Percentiles rank a stretch among this genome's conserved stretches.
phyloP scores from a whole-genome alignment of 1,139 yeast species.

The Yamadazyma pseudoaaseri region DNA sequence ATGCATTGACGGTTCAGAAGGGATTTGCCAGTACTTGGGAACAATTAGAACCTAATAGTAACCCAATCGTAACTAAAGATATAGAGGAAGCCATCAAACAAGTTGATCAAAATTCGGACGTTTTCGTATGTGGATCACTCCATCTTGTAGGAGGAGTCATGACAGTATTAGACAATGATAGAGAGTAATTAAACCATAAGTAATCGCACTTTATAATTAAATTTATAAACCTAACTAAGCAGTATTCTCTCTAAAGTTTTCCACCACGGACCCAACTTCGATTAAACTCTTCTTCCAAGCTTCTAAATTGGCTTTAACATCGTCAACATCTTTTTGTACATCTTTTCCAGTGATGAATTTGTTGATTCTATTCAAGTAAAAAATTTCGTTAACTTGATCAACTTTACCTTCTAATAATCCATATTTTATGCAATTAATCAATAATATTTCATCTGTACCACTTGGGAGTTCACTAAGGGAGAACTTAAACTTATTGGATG shows the following conservation, averaged over 20 bases:
- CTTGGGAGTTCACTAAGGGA: conserved; percentile 41
- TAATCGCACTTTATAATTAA: not conserved
- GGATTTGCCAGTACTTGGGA: conserved; percentile 71
- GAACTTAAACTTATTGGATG: conserved; percentile 27
- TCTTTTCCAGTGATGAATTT: conserved; percentile 43
- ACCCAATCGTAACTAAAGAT: conserved; percentile 54
- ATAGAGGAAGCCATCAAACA: conserved; percentile 63
- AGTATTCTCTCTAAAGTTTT: conserved; percentile 44
- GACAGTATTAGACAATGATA: conserved; percentile 68
- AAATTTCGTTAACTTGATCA: conserved; percentile 45
- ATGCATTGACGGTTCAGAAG: conserved; percentile 78
- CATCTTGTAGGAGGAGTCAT: conserved; percentile 93
- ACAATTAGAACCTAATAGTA: conserved; percentile 39
- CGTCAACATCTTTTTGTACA: conserved; percentile 31
- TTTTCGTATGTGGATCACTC: conserved; percentile 90
- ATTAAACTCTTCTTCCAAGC: conserved; percentile 43
- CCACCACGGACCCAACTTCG: conserved; percentile 44
- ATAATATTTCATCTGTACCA: conserved; percentile 36
- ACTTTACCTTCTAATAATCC: conserved; percentile 49
- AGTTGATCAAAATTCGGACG: conserved; percentile 54
- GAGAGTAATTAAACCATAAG: conserved; percentile 19
- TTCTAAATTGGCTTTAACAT: conserved; percentile 33
- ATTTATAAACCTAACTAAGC: not conserved
- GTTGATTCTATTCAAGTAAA: conserved; percentile 43
- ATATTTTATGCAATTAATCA: conserved; percentile 44